These are phyloP conservation scores for Iris macrosiphon DNA, from an alignment of 106 monocot genomes.

Conservation along the genomic window DNA sequence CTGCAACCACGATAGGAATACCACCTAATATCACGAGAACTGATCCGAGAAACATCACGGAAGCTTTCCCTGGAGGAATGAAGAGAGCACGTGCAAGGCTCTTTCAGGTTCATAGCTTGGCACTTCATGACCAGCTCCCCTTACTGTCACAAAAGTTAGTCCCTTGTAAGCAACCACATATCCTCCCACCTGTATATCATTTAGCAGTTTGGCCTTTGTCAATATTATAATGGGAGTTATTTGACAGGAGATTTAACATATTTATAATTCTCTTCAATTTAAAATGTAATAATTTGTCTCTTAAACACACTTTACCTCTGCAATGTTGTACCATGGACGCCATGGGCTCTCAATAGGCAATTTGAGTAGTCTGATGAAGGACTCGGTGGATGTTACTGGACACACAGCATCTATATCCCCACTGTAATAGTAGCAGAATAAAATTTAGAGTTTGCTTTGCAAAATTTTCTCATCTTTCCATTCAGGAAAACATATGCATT, in stretches of 20 bases:
- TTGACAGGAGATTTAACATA: no score
- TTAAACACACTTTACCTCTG: no score
- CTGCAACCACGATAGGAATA: no score
- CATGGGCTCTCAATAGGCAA: constrained; percentile 3
- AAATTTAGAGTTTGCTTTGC: no score
- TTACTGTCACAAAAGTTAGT: constrained; percentile 31
- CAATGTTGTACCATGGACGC: constrained; percentile 3
- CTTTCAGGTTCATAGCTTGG: constrained; percentile 42
- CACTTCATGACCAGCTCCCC: constrained; percentile 51
- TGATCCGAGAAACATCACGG: not conserved
- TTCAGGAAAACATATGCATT: no score
- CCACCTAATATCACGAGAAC: no score
- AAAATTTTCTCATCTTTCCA: no score
- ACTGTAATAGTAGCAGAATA: constrained; percentile 2
- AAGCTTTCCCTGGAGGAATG: constrained; percentile 26
- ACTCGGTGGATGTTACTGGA: constrained; percentile 5
- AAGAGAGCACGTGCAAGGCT: constrained; percentile 27
- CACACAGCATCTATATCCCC: constrained; percentile 14
- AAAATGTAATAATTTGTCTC: no score
- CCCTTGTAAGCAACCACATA: constrained; percentile 35
- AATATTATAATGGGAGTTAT: no score
- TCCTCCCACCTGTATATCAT: constrained; percentile 35
- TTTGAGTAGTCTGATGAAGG: not conserved
- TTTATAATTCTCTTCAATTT: no score
- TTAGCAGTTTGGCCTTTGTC: no score